Percentiles rank a stretch among this genome's conserved stretches.
phyloP scores from a whole-genome alignment of 768 basidiomycete genomes.

The Leccinum olivaceopallidum region DNA sequence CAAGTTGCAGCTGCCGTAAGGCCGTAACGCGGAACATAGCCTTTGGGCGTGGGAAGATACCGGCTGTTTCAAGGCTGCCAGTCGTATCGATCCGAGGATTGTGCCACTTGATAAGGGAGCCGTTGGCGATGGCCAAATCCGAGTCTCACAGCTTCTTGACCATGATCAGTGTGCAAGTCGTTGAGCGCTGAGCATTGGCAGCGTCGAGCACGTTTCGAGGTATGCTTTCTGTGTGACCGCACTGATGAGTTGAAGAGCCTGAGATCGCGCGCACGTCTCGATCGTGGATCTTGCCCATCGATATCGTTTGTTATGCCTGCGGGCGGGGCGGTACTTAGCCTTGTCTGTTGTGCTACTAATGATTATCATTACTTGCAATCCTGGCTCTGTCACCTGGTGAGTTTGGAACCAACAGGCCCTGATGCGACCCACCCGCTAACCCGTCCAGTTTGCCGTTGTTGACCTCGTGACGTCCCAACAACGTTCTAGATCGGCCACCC shows the following conservation, averaged over 20 bases:
- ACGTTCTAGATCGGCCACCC: constrained; percentile 6
- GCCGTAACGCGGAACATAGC: neutral
- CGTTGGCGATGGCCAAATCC: constrained; percentile 2
- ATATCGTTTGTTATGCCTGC: neutral
- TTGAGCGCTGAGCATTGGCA: constrained; percentile 6
- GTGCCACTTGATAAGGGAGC: constrained; percentile 22
- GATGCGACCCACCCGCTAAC: neutral
- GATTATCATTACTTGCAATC: neutral
- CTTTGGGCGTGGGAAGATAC: constrained; percentile 2
- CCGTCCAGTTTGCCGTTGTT: constrained; percentile 14
- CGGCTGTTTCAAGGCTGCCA: neutral
- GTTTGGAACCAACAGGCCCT: neutral
- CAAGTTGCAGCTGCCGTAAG: neutral
- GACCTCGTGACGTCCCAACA: constrained; percentile 7
- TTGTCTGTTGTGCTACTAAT: neutral
- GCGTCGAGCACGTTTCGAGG: constrained; percentile 13
- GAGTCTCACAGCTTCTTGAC: constrained; percentile 13
- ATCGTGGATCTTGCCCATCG: neutral
- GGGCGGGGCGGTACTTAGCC: neutral
- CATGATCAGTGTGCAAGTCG: constrained; percentile 19
- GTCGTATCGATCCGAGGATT: constrained; percentile 31
- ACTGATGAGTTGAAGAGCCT: constrained; percentile 6
- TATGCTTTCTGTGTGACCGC: constrained; percentile 8
- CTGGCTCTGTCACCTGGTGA: neutral
- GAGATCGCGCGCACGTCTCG: neutral